Percentiles rank a stretch among this genome's conserved stretches.
Evolutionary conservation across 169 alveolate genomes (phyloP).

Genomic region (Plasmodium sp.): DNA sequence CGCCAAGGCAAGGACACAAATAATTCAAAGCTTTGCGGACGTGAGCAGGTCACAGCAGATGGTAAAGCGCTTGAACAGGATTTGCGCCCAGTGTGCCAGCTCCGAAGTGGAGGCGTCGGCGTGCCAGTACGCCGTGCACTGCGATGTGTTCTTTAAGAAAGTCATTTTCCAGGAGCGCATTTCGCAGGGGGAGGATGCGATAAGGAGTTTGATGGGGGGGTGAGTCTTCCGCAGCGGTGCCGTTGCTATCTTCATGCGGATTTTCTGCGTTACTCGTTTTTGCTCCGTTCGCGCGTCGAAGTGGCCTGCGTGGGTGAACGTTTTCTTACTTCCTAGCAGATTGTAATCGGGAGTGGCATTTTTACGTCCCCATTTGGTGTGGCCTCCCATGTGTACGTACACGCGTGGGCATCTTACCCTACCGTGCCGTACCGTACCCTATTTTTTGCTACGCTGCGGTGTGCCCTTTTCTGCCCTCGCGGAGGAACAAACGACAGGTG

Average conservation of each 20-base stretch:
- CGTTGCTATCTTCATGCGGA: neutral
- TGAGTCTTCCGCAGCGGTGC: neutral
- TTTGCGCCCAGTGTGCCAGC: slow-evolving; percentile 76
- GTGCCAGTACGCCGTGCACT: slow-evolving; percentile 80
- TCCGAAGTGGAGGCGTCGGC: slow-evolving; percentile 73
- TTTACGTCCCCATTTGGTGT: neutral
- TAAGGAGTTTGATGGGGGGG: neutral
- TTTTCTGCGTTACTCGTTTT: neutral
- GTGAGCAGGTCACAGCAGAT: slow-evolving; percentile 52
- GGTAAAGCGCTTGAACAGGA: slow-evolving; percentile 52
- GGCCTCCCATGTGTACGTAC: neutral
- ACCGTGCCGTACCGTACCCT: neutral
- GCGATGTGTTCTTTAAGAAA: slow-evolving; percentile 71
- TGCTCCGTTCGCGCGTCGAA: neutral
- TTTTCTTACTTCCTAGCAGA: neutral
- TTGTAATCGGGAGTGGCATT: neutral
- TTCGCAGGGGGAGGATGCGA: slow-evolving; percentile 38
- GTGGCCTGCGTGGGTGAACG: neutral
- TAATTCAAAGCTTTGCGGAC: slow-evolving; percentile 38
- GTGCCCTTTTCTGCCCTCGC: neutral
- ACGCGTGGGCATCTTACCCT: neutral
- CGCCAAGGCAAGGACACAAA: slow-evolving; percentile 6
- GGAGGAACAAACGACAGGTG: neutral
- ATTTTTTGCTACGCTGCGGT: neutral
- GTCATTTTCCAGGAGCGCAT: slow-evolving; percentile 53